Conservation (phyloP, 169 alveolate species). For the Besnoitia besnoiti region DNA sequence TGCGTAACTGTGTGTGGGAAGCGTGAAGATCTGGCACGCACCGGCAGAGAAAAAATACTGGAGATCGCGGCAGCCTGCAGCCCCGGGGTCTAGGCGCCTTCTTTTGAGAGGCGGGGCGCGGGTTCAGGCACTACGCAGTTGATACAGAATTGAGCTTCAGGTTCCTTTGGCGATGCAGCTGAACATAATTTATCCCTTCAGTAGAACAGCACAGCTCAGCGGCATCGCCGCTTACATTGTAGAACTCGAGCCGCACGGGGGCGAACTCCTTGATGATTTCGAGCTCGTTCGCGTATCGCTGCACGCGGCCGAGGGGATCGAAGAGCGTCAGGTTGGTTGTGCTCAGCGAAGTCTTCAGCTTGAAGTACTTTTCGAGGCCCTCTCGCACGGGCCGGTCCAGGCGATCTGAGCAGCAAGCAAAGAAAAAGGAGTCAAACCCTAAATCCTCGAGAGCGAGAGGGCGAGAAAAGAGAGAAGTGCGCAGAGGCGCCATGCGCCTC, state of each 20-base stretch:
- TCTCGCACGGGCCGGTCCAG: constrained; percentile 77
- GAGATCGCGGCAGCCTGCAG: too few species aligned
- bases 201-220: constrained; percentile 17
- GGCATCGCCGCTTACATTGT: constrained; percentile 84
- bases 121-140: too few species aligned
- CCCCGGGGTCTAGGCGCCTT: too few species aligned
- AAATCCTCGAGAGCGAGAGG: not conserved
- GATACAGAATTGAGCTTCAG: too few species aligned
- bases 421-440: not conserved
- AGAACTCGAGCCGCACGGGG: constrained; percentile 88
- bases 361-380: constrained; percentile 93
- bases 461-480: not conserved
- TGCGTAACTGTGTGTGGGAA: too few species aligned
- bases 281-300: constrained; percentile 88
- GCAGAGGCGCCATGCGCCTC: not conserved
- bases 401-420: constrained; percentile 34
- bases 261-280: constrained; percentile 94
- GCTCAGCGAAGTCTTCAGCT: constrained; percentile 84
- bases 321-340: constrained; percentile 95
- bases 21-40: too few species aligned
- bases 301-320: constrained; percentile 90
- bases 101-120: too few species aligned
- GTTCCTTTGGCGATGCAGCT: too few species aligned
- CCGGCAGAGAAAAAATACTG: too few species aligned
- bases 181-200: not conserved